Base-by-base conservation (phyloP, 2,329 filamentous ascomycete species). In the Pestalotiopsis sp. region DNA sequence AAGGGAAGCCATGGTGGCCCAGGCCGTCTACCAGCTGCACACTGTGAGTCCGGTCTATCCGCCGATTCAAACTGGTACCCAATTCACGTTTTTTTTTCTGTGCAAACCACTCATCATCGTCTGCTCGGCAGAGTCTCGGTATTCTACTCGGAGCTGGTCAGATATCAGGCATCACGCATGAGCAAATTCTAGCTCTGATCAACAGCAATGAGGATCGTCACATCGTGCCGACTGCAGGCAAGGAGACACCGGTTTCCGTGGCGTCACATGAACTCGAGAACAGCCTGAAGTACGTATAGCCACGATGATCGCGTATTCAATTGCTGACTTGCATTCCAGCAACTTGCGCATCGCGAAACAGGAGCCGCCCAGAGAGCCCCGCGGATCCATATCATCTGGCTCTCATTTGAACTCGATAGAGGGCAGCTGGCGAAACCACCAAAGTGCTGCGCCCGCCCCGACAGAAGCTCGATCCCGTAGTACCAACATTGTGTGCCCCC, bases 91-190 rank as follows among this genome's bases (percentile, higher is more conserved):
- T 38, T 13, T 13, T 14, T 9, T 40, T 4, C 45, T 11, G 12
- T 27, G 9, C 20, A 17, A 58, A 11, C 13, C 27, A 14, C n/a
- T 40, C 14, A n/a, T 40, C 7, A 58, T 27, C 36, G 11, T 17
- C 9, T 58, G 11, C 17, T 20, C 12, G 6, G 85, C 3, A 75
- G 73, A 73, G 73, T 27, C 69, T 75, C 23, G 73, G 73, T 3
- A 75, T 75, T n/a, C 49, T 75, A 0, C 70, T 75, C 14, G 74
- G 74, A 7, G 45, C 66, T 4, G 73, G 72, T 4, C 66, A 57
- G 14, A 73, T 75, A 45, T 72, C 70, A 4, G 68, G 14, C 14
- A 20, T 31, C 4, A 74, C 71, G 0, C 72, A 75, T 31, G 66
- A 69, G 23, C 40, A 71, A 14, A 74, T 75, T 12, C 14, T 75